A percentile compares a stretch with the other conserved stretches of the same genome.
phyloP scores from a whole-genome alignment of 2,329 filamentous ascomycete species.

The Exophiala bonariae region DNA sequence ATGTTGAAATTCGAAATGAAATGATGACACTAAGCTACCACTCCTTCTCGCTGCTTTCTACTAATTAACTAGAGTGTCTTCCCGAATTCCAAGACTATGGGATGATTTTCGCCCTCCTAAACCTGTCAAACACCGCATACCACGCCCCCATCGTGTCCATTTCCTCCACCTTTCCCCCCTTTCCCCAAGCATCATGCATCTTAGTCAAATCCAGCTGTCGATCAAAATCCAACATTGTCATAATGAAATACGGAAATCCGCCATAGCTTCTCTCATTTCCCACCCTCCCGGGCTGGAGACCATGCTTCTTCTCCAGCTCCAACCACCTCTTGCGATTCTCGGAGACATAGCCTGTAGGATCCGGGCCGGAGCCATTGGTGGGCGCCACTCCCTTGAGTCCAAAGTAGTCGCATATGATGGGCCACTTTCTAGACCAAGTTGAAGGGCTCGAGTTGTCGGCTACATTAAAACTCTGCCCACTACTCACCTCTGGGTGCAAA shows the following conservation, averaged over 20 bases:
- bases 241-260: constrained; percentile 8
- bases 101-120: constrained; percentile 5
- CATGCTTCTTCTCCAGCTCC: constrained; percentile 2
- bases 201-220: constrained; percentile 4
- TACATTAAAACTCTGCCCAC: constrained; percentile 30
- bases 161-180: not conserved
- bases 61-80: no score
- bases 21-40: no score
- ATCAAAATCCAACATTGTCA: constrained; percentile 8
- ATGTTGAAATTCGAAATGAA: no score
- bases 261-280: constrained; percentile 6
- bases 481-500: constrained; percentile 25
- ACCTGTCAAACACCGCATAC: constrained; percentile 6
- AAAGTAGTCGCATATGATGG: constrained; percentile 9
- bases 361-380: constrained; percentile 1
- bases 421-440: constrained; percentile 5
- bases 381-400: constrained; percentile 7
- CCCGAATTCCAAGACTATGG: constrained; percentile 2
- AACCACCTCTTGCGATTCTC: constrained; percentile 3
- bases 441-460: constrained; percentile 21
- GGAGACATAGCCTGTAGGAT: not conserved
- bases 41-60: no score
- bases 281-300: constrained; percentile 3
- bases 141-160: constrained; percentile 2
- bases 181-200: constrained; percentile 2